Percentiles rank a stretch among this genome's conserved stretches.
These are phyloP conservation scores for Chrysochromulina tobinii DNA, from an alignment of 78 protist genomes.

Conservation along the genomic window DNA sequence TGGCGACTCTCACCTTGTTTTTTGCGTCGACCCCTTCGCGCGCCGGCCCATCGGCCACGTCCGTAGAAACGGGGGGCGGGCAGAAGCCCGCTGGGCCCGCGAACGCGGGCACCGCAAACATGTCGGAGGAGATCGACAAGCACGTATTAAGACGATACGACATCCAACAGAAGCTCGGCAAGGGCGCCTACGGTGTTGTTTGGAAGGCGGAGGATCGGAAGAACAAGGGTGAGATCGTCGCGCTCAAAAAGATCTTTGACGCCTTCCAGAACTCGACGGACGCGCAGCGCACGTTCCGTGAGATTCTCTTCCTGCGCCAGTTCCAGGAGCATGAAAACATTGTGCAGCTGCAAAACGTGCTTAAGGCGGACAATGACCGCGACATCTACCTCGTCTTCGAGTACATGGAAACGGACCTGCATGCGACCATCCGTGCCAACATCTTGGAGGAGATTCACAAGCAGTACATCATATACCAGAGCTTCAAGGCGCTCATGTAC, in stretches of 20 bases:
- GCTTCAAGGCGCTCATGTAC: constrained; percentile 86
- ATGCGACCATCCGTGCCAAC: constrained; percentile 95
- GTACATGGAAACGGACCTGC: constrained; percentile 91
- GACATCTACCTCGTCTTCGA: constrained; percentile 97
- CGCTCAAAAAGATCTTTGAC: constrained; percentile 97
- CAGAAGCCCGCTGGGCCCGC: no score
- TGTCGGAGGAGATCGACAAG: constrained; percentile 75
- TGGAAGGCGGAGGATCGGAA: constrained; percentile 90
- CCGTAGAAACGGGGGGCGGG: no score
- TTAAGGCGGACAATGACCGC: constrained; percentile 93
- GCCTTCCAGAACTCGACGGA: constrained; percentile 97
- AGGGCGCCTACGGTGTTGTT: constrained; percentile 98
- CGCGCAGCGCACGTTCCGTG: constrained; percentile 98
- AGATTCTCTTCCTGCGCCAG: constrained; percentile 91
- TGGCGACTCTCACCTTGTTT: no score
- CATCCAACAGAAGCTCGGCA: constrained; percentile 82
- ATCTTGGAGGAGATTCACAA: constrained; percentile 96
- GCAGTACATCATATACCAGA: constrained; percentile 93
- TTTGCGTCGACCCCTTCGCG: no score
- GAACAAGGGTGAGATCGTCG: constrained; percentile 72
- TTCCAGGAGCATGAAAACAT: constrained; percentile 89
- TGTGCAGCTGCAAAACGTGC: constrained; percentile 81
- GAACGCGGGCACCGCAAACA: no score
- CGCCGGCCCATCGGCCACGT: no score
- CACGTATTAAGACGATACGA: constrained; percentile 87